Evolutionary conservation across 2,329 filamentous ascomycete species (phyloP), one percentile per base, ranked within the genome.

Genomic region (Seiridium unicorne): DNA sequence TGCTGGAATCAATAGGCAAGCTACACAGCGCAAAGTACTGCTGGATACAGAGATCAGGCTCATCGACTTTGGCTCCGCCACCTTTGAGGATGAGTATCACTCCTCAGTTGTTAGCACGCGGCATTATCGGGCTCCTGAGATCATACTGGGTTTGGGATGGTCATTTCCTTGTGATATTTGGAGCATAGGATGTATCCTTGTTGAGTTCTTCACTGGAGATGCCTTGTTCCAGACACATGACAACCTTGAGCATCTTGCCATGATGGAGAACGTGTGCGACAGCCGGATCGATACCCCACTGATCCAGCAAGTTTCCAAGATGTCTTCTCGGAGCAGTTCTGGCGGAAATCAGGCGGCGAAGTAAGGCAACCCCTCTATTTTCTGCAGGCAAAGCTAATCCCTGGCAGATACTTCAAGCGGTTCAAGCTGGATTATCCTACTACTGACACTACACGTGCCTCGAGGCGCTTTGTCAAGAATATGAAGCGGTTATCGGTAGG

Each of bases 141-240:
- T 90, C 62, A 90, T 90, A 51, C 79, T 90, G 26, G 87, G 87
- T 1, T 78, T 90, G 1, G 88, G 88, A 26, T 90, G 88, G 88
- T 89, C 87, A 3, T 90, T 84, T 64, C 87, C 87, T 2, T 90
- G 88, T 63, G 88, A 90, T 67, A 89, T 90, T 36, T 90, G 88
- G 88, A 90, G 88, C 70, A 90, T 90, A 38, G 88, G 88, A 3
- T 90, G 88, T 65, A 90, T 90, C 63, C 77, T 90, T 11, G 87
- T 90, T 13, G 88, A 90, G 64, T 89, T 90, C 71, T 90, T 86
- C 63, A 90, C 88, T 0, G 88, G 88, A 4, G 88, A 90, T 67
- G 88, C 88, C 18, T 75, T 90, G 2, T 90, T 90, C 72, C 88
- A 90, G 70, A 90, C 88, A 1, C 88, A 90, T 66, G 88, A 90